A percentile compares a stretch with the other conserved stretches of the same genome.
Evolutionary conservation across 2,329 filamentous ascomycete species (phyloP).

Genomic region (Penicillium nordicum): DNA sequence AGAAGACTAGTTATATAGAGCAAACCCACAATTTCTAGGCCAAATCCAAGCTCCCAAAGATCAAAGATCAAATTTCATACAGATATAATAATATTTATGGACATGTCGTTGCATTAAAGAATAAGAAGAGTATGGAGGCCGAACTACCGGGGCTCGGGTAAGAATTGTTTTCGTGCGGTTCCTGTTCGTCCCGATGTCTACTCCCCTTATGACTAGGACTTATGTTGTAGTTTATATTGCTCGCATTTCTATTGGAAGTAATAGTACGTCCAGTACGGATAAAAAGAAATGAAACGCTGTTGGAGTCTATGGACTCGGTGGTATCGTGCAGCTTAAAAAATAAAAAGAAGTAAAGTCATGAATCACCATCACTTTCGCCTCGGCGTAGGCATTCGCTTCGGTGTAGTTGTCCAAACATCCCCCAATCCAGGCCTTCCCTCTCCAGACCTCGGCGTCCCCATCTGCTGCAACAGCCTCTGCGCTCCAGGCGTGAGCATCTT

Average conservation of each 20-base stretch:
- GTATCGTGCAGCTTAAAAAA: slow-evolving; percentile 17
- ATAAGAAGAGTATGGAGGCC: neutral
- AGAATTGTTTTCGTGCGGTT: slow-evolving; percentile 14
- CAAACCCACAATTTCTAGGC: neutral
- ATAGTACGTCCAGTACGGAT: neutral
- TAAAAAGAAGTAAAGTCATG: neutral
- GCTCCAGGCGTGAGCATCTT: slow-evolving; percentile 45
- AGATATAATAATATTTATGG: neutral
- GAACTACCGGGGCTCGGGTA: slow-evolving; percentile 14
- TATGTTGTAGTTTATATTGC: too few relatives aligned
- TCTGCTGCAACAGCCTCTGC: slow-evolving; percentile 40
- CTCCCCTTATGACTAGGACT: too few relatives aligned
- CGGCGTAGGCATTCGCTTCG: slow-evolving; percentile 2
- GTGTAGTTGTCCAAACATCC: slow-evolving; percentile 21
- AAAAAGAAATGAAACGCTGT: neutral
- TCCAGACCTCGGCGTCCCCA: slow-evolving; percentile 28
- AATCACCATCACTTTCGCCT: slow-evolving; percentile 10
- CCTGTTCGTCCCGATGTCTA: slow-evolving; percentile 15
- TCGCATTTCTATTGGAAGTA: neutral
- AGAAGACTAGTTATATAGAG: neutral
- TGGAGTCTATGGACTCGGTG: neutral
- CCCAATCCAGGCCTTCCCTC: slow-evolving; percentile 12
- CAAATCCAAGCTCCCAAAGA: neutral
- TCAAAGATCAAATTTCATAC: neutral
- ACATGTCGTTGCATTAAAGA: neutral